Evolutionary conservation across 768 basidiomycete genomes (phyloP), one percentile per base, ranked within the genome.

Genomic region (Austroboletus eburneus): DNA sequence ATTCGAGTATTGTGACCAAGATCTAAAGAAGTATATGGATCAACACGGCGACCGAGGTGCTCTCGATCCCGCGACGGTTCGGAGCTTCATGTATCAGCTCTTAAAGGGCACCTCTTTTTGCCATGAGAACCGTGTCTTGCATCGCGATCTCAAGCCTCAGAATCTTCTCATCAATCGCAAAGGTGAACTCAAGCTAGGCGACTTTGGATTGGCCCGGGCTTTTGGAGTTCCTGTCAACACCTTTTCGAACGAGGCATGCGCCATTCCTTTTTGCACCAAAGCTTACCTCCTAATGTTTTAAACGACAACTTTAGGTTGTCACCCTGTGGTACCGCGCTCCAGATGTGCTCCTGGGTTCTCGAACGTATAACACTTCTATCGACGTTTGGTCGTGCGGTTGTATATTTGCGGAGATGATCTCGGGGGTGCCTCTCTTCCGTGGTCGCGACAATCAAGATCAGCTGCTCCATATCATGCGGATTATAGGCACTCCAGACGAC

Each of bases 361-460:
- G 96, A 49, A 98, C 95, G 17, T 99, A 99, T 65, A 94, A 87
- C 71, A 98, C 96, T 3, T 92, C 90, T 24, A 98, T 99, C 57
- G 96, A 99, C 65, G 88, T 98, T 41, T 99, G 96, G 96, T 93
- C 91, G 13, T 95, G 92, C 47, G 96, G 96, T 9, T 98, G 96
- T 65, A 99, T 99, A 62, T 96, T 99, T 64, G 95, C 96, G 17
- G 96, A 99, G 70, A 98, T 99, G 95, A 98, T 99, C 49, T 85
- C 90, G 17, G 96, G 96, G 2, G 87, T 93, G 5, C 96, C 96
- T 22, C 78, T 99, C 23, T 99, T 99, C 77, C 78, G 95, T 54
- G 96, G 96, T 18, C 75, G 95, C 52, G 96, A 98, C 65, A 97
- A 97, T 60, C 87, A 93, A 55, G 96, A 99, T 66, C 96, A 99